These are phyloP conservation scores for Puccinia polysora DNA, from an alignment of 1,284 basidiomycete genomes.

Conservation along the genomic window DNA sequence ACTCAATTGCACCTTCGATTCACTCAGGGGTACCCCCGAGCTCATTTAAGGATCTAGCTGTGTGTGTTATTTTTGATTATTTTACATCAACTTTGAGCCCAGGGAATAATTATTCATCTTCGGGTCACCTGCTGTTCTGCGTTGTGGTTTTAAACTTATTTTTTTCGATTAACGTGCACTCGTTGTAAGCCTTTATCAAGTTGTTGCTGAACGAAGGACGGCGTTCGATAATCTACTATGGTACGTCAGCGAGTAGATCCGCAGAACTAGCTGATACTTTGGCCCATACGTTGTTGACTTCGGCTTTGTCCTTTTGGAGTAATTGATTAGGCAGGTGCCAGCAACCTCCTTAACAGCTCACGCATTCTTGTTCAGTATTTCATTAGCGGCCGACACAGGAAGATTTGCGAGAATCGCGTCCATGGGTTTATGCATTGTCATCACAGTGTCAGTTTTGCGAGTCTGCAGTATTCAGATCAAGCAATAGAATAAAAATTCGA, in stretches of 20 bases:
- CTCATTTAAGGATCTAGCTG: conserved; percentile 28
- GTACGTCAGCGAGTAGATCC: not conserved
- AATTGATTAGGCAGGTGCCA: conserved; percentile 39
- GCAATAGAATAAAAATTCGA: too few relatives aligned
- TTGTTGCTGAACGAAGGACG: conserved; percentile 36
- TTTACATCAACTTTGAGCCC: not conserved
- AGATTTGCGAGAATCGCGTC: conserved; percentile 42
- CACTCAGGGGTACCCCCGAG: conserved; percentile 25
- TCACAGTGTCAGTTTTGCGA: conserved; percentile 30
- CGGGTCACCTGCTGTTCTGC: not conserved
- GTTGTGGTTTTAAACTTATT: not conserved
- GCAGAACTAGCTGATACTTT: not conserved
- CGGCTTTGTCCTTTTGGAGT: not conserved
- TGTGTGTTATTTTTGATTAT: not conserved
- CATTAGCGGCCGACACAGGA: conserved; percentile 38
- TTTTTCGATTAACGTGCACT: not conserved
- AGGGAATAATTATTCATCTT: too few relatives aligned
- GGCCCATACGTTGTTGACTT: not conserved
- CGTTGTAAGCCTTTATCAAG: conserved; percentile 26
- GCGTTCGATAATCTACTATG: conserved; percentile 41
- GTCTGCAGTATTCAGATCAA: not conserved
- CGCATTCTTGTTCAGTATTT: conserved; percentile 45
- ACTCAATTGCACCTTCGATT: conserved; percentile 27
- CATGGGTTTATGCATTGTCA: conserved; percentile 43
- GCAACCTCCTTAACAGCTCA: conserved; percentile 43